Base-by-base conservation (phyloP, 2,329 filamentous ascomycete genomes). In the Lasiodiplodia hormozganensis region DNA sequence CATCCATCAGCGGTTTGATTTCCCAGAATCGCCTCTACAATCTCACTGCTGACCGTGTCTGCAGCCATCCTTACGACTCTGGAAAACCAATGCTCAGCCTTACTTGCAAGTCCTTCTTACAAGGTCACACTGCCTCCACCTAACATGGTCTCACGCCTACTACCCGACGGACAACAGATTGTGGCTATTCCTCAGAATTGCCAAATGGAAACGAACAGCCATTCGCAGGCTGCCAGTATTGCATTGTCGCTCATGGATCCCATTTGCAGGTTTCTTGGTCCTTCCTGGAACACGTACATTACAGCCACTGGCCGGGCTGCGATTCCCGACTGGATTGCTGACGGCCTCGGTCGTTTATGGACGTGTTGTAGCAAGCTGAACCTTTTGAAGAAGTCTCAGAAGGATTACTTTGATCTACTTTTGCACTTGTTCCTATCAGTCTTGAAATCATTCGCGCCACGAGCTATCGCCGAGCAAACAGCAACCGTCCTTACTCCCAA, bases 31-130 rank as follows among this genome's bases (percentile, higher is more conserved):
- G n/a, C 11, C 11, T 8, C 6, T 31, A 38, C 25, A 6, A 7
- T 11, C n/a, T 67, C 12, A 7, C 70, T 57, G 69, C 64, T 38
- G 10, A 31, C 34, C 18, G 16, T 21, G 1, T 23, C 47, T 21
- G 11, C 71, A 87, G 86, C 83, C 71, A 79, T 85, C 16, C 65
- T 86, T 16, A 72, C 72, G 66, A 78, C 80, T 18, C 71, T 86
- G 49, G 82, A 85, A 68, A 70, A 69, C 40, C 67, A 73, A 2
- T 71, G 77, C 14, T 69, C 73, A n/a, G 34, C 69, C 8, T n/a
- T 69, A 3, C 65, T 70, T 43, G 57, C 71, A 16, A 60, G 21
- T 38, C 43, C 69, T 10, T 67, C 71, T 8, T 75, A 81, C 51
- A 73, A 71, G 21, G 62, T 81, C 18, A 71, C 70, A 18, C 67